Base-by-base conservation (phyloP, 192 early-diverging fungal species). In the Entomortierella lignicola region DNA sequence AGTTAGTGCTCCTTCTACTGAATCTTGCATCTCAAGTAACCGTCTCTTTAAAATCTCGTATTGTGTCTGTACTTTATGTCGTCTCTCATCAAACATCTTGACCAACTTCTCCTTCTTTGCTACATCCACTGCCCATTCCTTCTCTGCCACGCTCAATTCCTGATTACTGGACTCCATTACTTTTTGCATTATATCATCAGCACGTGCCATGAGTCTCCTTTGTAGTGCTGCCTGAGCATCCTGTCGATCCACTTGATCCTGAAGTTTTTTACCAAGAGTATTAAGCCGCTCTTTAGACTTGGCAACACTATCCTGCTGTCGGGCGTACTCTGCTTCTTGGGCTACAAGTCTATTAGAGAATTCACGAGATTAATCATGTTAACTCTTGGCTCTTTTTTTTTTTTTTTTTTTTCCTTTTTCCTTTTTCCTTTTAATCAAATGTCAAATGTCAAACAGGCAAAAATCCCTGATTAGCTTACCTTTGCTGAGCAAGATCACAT, bases 121-220 rank as follows among this genome's bases (percentile, higher is more conserved):
- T 25, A 90, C 60, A 37, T 85, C 77, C 23, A 68, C 30, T 23
- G 81, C 74, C 86, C 86, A 89, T 34, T 67, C 75, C 57, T 79
- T 82, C 73, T 94, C 93, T 26, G 85, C 81, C 7, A 83, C 60
- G 5, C 87, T 87, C 67, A 93, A 71, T 29, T 84, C 86, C 10
- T 89, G 91, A 63, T 92, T 89, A 48, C 82, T 83, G 18, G 80
- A 77, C 44, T 87, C 87, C 51, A 89, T 87, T 32, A 93, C 57
- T 65, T 89, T 86, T 30, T 89, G 88, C 56, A 94, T 65, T 29
- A 91, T 61, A 13, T 80, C 80, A 55, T 93, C 91, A 2, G 85
- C 85, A 8, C 87, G 87, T 44, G 85, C 63, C 8, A 77, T 66
- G 55, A 89, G 68, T 30, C 70, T 84, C 32, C 63, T 61, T 63